These are phyloP conservation scores for Sporothrix phasma DNA, from an alignment of 2,329 filamentous ascomycete species.

Conservation along the genomic window DNA sequence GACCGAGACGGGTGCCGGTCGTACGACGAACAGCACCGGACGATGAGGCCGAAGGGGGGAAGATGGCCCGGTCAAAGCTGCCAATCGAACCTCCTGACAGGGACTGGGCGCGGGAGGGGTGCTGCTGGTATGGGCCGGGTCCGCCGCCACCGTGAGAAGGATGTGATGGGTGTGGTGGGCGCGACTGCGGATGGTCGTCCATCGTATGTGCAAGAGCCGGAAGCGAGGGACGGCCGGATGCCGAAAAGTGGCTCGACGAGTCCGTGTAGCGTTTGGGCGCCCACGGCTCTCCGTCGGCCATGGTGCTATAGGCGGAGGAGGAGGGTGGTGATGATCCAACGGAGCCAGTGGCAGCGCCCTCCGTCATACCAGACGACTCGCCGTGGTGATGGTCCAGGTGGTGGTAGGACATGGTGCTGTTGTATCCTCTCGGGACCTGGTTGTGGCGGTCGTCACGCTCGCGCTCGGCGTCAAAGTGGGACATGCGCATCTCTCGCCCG, in stretches of 20 bases:
- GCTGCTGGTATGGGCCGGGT: not conserved
- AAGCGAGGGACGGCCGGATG: not conserved
- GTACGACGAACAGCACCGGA: not conserved
- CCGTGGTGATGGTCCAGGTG: not conserved
- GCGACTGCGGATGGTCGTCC: not conserved
- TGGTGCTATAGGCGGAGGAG: not conserved
- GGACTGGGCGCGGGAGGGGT: constrained; percentile 9
- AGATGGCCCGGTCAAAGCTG: not conserved
- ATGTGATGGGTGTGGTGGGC: not conserved
- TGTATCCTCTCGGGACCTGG: not conserved
- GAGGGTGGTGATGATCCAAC: not conserved
- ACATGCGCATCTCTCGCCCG: not conserved
- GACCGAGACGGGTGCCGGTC: not conserved
- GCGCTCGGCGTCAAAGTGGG: not conserved
- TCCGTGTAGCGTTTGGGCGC: not conserved
- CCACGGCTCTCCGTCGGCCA: not conserved
- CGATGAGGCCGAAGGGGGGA: not conserved
- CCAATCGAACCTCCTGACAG: not conserved
- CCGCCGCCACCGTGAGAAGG: not conserved
- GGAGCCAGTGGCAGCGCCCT: not conserved
- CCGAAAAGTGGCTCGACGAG: not conserved
- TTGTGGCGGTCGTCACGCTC: not conserved
- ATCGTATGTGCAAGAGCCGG: not conserved
- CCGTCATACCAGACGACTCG: not conserved
- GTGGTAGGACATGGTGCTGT: not conserved